phyloP scores from a whole-genome alignment of 2,329 filamentous ascomycete species.

The Hypomyces perniciosus region DNA sequence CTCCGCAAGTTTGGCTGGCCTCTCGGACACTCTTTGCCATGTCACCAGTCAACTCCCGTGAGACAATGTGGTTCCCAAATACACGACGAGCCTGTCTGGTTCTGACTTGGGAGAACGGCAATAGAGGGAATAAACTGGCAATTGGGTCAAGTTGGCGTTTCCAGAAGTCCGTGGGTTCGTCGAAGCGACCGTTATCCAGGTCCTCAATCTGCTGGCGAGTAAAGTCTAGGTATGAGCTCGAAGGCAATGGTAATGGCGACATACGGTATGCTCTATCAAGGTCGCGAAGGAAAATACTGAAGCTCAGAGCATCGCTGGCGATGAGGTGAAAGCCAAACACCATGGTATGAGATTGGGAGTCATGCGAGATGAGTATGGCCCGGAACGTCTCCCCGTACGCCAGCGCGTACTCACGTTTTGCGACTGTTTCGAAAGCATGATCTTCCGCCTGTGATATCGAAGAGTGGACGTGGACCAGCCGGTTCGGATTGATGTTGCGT shows the following conservation, averaged over 20 bases:
- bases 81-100: background rate
- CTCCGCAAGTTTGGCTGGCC: constrained; percentile 14
- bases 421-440: background rate
- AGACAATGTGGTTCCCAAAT: constrained; percentile 6
- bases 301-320: constrained; percentile 42
- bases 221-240: background rate
- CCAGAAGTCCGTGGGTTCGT: background rate
- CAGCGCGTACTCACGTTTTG: constrained; percentile 31
- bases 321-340: constrained; percentile 45
- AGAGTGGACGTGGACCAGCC: background rate
- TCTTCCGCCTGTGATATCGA: background rate
- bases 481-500: background rate
- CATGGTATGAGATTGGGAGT: constrained; percentile 31
- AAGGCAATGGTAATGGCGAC: background rate
- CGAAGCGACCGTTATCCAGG: background rate
- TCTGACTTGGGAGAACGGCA: constrained; percentile 11
- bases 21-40: constrained; percentile 11
- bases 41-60: background rate
- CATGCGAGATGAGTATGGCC: constrained; percentile 28
- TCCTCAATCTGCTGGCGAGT: background rate
- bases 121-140: constrained; percentile 14
- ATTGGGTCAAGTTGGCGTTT: constrained; percentile 9
- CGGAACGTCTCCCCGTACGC: constrained; percentile 27
- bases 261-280: constrained; percentile 36
- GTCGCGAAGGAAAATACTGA: constrained; percentile 38